Base-by-base conservation (phyloP, 108 stramenopile species). In the Cyclostephanos invisitatus region DNA sequence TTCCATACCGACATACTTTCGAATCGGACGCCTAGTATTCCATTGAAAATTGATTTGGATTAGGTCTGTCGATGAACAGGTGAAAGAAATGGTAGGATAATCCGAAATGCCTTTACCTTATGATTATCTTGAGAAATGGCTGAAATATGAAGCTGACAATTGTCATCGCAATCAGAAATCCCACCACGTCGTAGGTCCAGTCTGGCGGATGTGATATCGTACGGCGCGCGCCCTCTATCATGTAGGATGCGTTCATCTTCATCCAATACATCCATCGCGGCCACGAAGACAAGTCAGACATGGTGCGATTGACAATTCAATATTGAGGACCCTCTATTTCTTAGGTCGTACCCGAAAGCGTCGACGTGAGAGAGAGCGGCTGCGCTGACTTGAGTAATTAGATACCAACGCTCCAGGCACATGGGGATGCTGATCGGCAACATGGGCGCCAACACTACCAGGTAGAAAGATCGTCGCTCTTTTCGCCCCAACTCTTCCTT, bases 1-100 rank as follows among this genome's bases (percentile, higher is more conserved):
- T 51, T 70, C 61, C 69, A 77, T 70, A 21, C 76, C 76, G 21
- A 64, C 21, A 68, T 42, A 69, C n/a, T 68, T 76, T 46, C 49
- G 36, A 18, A 76, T 55, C 7, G 75, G 59, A 11, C 62, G 68
- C 36, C 63, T 69, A 42, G 42, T 53, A 50, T 36, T 61, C n/a
- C 60, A 20, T 44, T 5, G 36, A n/a, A 40, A 40, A 42, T 21
- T 6, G 6, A 35, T 7, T 18, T 32, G 29, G 28, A n/a, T 54
- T 54, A 25, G 11, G 22, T 54, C 25, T 27, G 53, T 27, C 9
- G 22, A 54, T 10, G 25, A 54, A 27, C 25, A 54, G 53, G 53
- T 25, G 10, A 54, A 54, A 54, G 53, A 11, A 27, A 25, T 21
- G 21, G 22, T 1, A 25, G 53, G 25, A 54, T 27, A 25, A 25